These are phyloP conservation scores for Trichoderma gamsii DNA, from an alignment of 495 filamentous ascomycete species.

Conservation along the genomic window DNA sequence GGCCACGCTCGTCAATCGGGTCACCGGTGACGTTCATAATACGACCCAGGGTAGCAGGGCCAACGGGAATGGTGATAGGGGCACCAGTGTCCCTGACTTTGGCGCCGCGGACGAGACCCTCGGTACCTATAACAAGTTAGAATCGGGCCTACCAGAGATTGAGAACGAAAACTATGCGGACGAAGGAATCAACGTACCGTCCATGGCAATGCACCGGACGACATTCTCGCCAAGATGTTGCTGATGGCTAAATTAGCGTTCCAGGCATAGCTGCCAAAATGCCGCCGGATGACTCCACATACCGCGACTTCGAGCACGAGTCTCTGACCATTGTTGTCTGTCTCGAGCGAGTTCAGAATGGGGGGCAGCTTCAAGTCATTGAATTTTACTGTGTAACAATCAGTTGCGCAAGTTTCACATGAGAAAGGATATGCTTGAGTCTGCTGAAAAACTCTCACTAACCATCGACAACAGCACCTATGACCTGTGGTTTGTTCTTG, in stretches of 20 bases:
- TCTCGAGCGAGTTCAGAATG: slow-evolving; percentile 95
- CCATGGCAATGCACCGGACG: slow-evolving; percentile 99
- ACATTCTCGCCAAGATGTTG: slow-evolving; percentile 99
- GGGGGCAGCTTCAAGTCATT: slow-evolving; percentile 81
- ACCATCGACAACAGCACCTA: slow-evolving; percentile 73
- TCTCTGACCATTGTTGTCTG: slow-evolving; percentile 86
- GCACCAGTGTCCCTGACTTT: slow-evolving; percentile 80
- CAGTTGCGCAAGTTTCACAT: not conserved
- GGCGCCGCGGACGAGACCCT: slow-evolving; percentile 92
- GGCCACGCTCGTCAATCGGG: slow-evolving; percentile 98
- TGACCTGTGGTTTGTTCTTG: slow-evolving; percentile 35
- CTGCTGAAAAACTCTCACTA: slow-evolving; percentile 32
- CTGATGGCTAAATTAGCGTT: slow-evolving; percentile 35
- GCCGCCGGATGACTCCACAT: slow-evolving; percentile 49
- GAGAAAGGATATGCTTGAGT: not conserved
- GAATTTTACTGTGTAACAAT: slow-evolving; percentile 64
- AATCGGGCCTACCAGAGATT: too few relatives aligned
- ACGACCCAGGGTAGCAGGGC: slow-evolving; percentile 88
- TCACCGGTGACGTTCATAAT: slow-evolving; percentile 99
- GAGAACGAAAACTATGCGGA: too few relatives aligned
- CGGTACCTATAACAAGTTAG: slow-evolving; percentile 45
- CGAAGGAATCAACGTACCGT: slow-evolving; percentile 50
- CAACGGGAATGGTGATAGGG: slow-evolving; percentile 97
- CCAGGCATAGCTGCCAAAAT: too few relatives aligned
- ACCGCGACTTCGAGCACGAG: slow-evolving; percentile 94